These are phyloP conservation scores for Serendipita sp. DNA, from an alignment of 768 basidiomycete species.

Conservation along the genomic window DNA sequence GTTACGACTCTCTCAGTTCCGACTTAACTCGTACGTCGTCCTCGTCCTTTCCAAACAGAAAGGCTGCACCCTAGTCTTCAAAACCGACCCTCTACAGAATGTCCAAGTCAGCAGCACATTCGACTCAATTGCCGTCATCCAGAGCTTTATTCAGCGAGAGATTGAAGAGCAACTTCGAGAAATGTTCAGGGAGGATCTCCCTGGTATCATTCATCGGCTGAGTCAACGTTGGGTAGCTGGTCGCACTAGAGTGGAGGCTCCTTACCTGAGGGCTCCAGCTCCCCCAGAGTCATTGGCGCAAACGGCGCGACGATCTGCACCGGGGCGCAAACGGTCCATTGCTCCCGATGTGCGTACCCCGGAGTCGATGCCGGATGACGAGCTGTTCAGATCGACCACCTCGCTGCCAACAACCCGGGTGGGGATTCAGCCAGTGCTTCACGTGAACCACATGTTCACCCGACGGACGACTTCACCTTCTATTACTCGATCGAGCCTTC, in stretches of 20 bases:
- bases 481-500: not conserved
- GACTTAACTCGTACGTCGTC: conserved; percentile 87
- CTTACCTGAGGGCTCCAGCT: conserved; percentile 34
- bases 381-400: not conserved
- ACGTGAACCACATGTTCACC: not conserved
- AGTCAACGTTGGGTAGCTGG: conserved; percentile 79
- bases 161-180: conserved; percentile 94
- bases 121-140: conserved; percentile 93
- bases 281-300: not conserved
- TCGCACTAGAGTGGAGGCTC: conserved; percentile 73
- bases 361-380: not conserved
- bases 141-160: conserved; percentile 93
- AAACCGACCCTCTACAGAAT: conserved; percentile 95
- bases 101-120: conserved; percentile 97
- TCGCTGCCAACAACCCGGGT: not conserved
- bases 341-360: not conserved
- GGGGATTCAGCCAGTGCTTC: not conserved
- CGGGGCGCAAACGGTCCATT: not conserved
- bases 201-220: conserved; percentile 88
- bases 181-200: conserved; percentile 95
- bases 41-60: conserved; percentile 95
- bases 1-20: conserved; percentile 88
- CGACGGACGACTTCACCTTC: not conserved
- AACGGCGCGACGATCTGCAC: not conserved
- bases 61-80: conserved; percentile 97